These are phyloP conservation scores for Pestalotiopsis sp. DNA, from an alignment of 2,329 filamentous ascomycete species.

Conservation along the genomic window DNA sequence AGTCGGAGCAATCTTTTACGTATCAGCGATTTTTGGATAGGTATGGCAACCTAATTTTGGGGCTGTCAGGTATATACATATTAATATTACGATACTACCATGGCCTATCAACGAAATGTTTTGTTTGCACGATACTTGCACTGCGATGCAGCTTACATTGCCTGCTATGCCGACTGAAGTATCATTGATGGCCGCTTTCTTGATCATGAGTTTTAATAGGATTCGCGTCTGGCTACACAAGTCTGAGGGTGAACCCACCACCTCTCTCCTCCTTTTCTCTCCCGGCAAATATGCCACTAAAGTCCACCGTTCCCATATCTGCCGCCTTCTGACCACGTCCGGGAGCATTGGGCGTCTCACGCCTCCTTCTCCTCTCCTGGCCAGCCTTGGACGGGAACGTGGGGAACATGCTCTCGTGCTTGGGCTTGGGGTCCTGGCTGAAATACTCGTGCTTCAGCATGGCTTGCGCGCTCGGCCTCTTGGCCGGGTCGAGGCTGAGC, in stretches of 20 bases:
- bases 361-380: constrained; percentile 76
- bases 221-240: constrained; percentile 44
- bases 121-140: not conserved
- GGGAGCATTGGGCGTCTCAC: constrained; percentile 82
- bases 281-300: constrained; percentile 71
- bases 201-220: not conserved
- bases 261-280: constrained; percentile 66
- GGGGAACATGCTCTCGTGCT: constrained; percentile 90
- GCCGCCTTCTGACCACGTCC: constrained; percentile 70
- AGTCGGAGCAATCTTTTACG: not conserved
- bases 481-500: constrained; percentile 73
- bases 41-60: not conserved
- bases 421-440: constrained; percentile 83
- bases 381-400: constrained; percentile 96
- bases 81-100: constrained; percentile 8
- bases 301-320: constrained; percentile 60
- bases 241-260: constrained; percentile 67
- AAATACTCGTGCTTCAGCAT: constrained; percentile 86
- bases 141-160: no score
- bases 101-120: not conserved
- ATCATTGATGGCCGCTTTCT: not conserved
- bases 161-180: no score
- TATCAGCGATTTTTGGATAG: not conserved
- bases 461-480: constrained; percentile 70
- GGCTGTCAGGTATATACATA: constrained; percentile 10